Evolutionary conservation across 306 rosid species (phyloP), one percentile per base, ranked within the genome.

Genomic region (Pterocarpus santalinus): DNA sequence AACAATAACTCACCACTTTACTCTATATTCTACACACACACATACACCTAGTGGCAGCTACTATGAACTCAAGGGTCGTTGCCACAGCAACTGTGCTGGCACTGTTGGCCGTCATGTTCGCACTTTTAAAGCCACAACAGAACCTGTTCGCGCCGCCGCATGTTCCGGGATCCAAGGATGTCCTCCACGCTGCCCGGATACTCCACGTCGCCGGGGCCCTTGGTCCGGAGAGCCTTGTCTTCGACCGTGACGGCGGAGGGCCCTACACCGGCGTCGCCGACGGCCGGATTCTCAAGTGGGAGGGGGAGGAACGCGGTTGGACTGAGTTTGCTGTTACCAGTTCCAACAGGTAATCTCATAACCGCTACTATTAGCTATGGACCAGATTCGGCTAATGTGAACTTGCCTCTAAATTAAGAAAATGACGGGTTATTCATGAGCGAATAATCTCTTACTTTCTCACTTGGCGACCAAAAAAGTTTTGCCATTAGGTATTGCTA

Each of bases 231-330:
- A 95, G 99, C 73, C 73, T 95, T 8, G 94, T 75, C 12, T 95
- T 95, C 71, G 96, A 95, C 65, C 53, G 82, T 1, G 51, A 72
- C 30, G 98, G 98, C 2, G 89, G 85, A 16, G 99, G 98, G 0
- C 98, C 98, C 1, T 95, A 91, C 87, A 91, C 93, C 10, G 96
- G 99, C 9, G 98, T 93, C 16, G 97, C 94, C 46, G 99, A 95
- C 28, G 98, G 99, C 17, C 88, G 99, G 80, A 85, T 95, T 77
- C 93, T 93, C 34, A 92, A 90, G 78, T 89, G 95, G 97, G 84
- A 86, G 58, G 91, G 90, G 10, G 86, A 83, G 16, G 89, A 16
- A 15, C 86, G 78, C 30, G 94, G 91, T 56, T 93, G 99, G 98
- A 73, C 83, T 46, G 85, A 93, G 5, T 95, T 93, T 64, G 98